Base-by-base conservation (phyloP, 2,329 filamentous ascomycete genomes). In the Fusarium sp. region DNA sequence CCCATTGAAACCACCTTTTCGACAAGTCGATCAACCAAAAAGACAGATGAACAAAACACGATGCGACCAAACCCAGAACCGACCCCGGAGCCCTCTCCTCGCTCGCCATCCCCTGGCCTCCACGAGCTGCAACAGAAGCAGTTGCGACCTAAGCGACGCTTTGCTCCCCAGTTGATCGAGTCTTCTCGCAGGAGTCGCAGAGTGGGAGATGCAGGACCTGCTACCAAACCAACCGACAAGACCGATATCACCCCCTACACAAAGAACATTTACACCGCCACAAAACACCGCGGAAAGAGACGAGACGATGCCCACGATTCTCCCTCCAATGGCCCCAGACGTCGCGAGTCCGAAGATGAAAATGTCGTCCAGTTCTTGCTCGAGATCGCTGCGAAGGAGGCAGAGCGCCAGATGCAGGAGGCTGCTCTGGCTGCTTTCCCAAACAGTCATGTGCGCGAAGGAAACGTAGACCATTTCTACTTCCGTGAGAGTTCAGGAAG, bases 131-230 rank as follows among this genome's bases (percentile, higher is more conserved):
- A 45, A 77, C 82, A 39, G 34, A 37, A 37, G 80, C 82, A 67
- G 79, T 82, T 53, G 77, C 83, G 43, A 78, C 82, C 44, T 75
- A 81, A 72, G 28, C 83, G 85, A 67, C 81, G 82, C 63, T 97
- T 97, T 78, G 86, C 90, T 30, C 93, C 93, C 14, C 91, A 95
- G 74, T 83, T 97, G 58, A 90, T 97, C 66, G 93, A 95, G 79
- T 94, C 92, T 4, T 91, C 91, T 6, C 88, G 89, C 73, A 86
- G 93, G 55, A 89, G 89, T 34, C 88, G 91, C 67, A 89, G 89
- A 74, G 86, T 86, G 18, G 89, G 89, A 21, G 90, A 93, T 72
- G 79, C 84, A 2, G 85, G 84, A 8, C 89, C 89, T 21, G 87
- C 89, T 30, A 88, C 89, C 23, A 84, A 84, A 56, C 88, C 87